Evolutionary conservation across 2,329 filamentous ascomycete genomes (phyloP), one percentile per base, ranked within the genome.

Genomic region (Passalora sequoiae): DNA sequence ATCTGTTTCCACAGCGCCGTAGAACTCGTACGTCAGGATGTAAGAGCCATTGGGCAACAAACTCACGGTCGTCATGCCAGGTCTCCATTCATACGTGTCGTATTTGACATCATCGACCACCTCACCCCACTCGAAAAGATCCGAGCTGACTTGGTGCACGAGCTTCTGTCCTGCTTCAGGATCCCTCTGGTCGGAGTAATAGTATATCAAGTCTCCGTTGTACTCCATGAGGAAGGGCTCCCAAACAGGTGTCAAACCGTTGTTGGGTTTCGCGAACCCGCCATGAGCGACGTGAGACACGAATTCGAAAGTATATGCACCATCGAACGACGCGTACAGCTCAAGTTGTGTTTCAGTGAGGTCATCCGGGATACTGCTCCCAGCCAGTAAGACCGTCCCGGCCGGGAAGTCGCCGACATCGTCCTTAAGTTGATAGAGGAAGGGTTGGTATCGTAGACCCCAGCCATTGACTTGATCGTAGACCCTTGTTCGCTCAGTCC

Each of bases 131-230:
- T 61, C 75, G 45, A 68, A 63, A 15, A 84, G 69, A 56, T 86
- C 78, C 1, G 64, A 69, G 2, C 77, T 73, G 12, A 70, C 69
- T 62, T 85, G 80, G 61, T 86, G 81, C 2, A 78, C 72, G 28
- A 86, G 70, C 58, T 85, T 84, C 63, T 86, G 83, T 13, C 82
- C 83, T 57, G 86, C 70, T 1, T 68, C 67, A 50, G 79, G 72
- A 49, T 80, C 80, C 25, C 83, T 75, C 60, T 86, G 83, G 61
- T 86, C 83, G 1, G 81, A 80, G 67, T 86, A 86, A 69, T 84
- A 86, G 55, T 74, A 69, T 25, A 86, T 73, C 13, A 86, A 65
- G 39, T 76, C 69, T 40, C 76, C 71, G 43, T 83, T 65, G 60
- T 80, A 73, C 60, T 74, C 72, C 30, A 86, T 64, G 13, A 60